Evolutionary conservation across 208 protist species (phyloP).

Genomic region (Trypanosoma platydactyli): DNA sequence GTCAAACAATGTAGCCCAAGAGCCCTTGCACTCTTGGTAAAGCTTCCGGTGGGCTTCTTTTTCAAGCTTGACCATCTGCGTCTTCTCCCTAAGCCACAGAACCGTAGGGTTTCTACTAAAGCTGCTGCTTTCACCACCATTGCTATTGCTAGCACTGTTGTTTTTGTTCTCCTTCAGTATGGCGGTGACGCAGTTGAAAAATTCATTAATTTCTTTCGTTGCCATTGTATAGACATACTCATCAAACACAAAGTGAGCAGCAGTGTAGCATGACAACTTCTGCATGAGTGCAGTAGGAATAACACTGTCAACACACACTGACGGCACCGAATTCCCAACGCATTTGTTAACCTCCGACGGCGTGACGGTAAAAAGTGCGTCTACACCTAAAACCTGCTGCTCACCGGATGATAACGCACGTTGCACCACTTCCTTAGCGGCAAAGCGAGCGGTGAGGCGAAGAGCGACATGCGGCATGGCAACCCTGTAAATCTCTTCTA

Average conservation of each 20-base stretch:
- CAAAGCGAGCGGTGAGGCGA: conserved; percentile 36
- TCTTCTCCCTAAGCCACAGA: conserved; percentile 39
- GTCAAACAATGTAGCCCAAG: conserved; percentile 18
- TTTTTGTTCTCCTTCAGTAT: conserved; percentile 21
- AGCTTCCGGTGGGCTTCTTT: conserved; percentile 41
- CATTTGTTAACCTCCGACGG: background rate
- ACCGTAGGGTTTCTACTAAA: conserved; percentile 15
- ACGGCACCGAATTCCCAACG: background rate
- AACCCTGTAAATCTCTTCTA: conserved; percentile 33
- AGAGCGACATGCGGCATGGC: conserved; percentile 57
- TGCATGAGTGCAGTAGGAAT: conserved; percentile 32
- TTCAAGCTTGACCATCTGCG: conserved; percentile 38
- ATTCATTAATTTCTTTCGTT: conserved; percentile 26
- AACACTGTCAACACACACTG: conserved; percentile 11
- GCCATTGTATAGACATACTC: conserved; percentile 48
- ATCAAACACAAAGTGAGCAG: conserved; percentile 56
- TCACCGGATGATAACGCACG: background rate
- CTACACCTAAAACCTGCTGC: background rate
- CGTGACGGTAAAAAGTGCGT: conserved; percentile 17
- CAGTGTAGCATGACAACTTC: conserved; percentile 51
- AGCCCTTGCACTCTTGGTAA: conserved; percentile 18
- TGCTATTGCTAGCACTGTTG: background rate
- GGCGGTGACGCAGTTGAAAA: conserved; percentile 16
- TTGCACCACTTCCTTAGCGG: conserved; percentile 27
- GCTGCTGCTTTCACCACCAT: background rate